Evolutionary conservation across 805 yeast species (phyloP).

Genomic region (Myxozyma vanderwaltii): DNA sequence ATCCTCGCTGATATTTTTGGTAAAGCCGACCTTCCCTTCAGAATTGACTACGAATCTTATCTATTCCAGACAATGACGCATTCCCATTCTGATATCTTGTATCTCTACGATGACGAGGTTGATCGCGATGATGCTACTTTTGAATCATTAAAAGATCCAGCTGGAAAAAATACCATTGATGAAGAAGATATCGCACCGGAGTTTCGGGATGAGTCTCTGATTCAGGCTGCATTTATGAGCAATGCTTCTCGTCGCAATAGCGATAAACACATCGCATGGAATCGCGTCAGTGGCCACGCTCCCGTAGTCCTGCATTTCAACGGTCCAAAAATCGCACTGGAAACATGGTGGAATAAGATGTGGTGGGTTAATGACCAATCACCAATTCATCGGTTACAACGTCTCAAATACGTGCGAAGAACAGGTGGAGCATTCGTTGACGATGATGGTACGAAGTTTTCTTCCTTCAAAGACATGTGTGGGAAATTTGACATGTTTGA

Average conservation of each 20-base stretch:
- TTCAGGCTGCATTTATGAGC: constrained; percentile 14
- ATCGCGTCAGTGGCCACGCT: constrained; percentile 23
- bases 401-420: constrained; percentile 24
- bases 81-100: constrained; percentile 28
- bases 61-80: constrained; percentile 35
- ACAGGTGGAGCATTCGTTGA: constrained; percentile 28
- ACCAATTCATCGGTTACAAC: constrained; percentile 23
- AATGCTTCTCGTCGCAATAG: constrained; percentile 9
- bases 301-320: constrained; percentile 33
- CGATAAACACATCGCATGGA: constrained; percentile 29
- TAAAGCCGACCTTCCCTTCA: constrained; percentile 27
- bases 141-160: constrained; percentile 6
- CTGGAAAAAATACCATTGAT: neutral
- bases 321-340: constrained; percentile 32
- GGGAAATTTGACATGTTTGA: constrained; percentile 31
- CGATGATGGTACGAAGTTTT: constrained; percentile 24
- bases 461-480: constrained; percentile 27
- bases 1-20: constrained; percentile 32
- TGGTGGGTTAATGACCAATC: constrained; percentile 32
- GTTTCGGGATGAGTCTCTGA: constrained; percentile 13
- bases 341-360: constrained; percentile 35
- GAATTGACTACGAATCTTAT: constrained; percentile 27
- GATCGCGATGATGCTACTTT: constrained; percentile 13
- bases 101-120: constrained; percentile 24
- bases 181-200: constrained; percentile 8